These are phyloP conservation scores for Kentomonas sorsogonicus DNA, from an alignment of 208 protist genomes.

Conservation along the genomic window DNA sequence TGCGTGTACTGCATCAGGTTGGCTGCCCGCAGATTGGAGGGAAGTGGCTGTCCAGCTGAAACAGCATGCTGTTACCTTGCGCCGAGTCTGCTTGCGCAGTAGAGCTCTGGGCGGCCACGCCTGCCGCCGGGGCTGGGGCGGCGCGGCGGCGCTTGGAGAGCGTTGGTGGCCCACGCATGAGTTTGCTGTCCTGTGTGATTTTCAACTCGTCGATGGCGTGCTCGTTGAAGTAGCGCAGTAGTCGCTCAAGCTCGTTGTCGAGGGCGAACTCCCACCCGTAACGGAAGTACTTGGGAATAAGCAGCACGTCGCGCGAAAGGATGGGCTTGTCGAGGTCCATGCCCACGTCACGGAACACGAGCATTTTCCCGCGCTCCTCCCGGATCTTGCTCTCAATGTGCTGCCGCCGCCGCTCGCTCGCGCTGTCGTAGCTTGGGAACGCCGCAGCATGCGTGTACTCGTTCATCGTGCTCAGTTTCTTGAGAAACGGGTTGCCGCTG, in stretches of 20 bases:
- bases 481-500: slow-evolving; percentile 41
- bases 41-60: background rate
- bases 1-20: background rate
- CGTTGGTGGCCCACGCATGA: slow-evolving; percentile 74
- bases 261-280: slow-evolving; percentile 84
- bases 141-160: slow-evolving; percentile 40
- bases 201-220: slow-evolving; percentile 84
- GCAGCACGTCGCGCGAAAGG: slow-evolving; percentile 80
- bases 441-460: slow-evolving; percentile 28
- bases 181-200: slow-evolving; percentile 84
- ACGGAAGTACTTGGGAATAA: slow-evolving; percentile 84
- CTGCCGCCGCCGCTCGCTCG: slow-evolving; percentile 27
- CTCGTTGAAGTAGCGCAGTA: slow-evolving; percentile 88
- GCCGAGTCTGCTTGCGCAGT: background rate
- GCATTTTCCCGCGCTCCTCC: slow-evolving; percentile 60
- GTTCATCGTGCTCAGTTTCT: slow-evolving; percentile 59
- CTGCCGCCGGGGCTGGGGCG: too few relatives aligned
- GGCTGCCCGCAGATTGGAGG: background rate
- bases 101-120: background rate
- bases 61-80: background rate
- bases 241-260: slow-evolving; percentile 84
- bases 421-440: slow-evolving; percentile 48
- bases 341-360: slow-evolving; percentile 83
- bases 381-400: slow-evolving; percentile 60
- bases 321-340: slow-evolving; percentile 89